phyloP scores from a whole-genome alignment of 2,329 filamentous ascomycete species.

The Talaromyces sp. region DNA sequence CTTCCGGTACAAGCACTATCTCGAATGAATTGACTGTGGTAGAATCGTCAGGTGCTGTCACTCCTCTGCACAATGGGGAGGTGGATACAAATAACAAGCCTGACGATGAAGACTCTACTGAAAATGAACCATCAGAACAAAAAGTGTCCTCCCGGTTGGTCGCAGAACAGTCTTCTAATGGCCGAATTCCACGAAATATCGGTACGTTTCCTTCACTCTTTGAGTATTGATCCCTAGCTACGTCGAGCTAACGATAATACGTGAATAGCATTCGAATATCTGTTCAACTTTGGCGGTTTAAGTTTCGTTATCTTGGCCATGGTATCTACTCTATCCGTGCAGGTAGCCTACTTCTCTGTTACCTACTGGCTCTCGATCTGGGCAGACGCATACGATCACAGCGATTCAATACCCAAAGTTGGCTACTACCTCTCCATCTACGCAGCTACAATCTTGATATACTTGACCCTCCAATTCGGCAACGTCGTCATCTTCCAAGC shows the following conservation, averaged over 20 bases:
- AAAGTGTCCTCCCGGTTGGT: constrained; percentile 20
- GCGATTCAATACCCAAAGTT: constrained; percentile 21
- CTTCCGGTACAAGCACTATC: constrained; percentile 13
- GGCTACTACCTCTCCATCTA: constrained; percentile 57
- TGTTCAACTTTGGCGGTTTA: constrained; percentile 29
- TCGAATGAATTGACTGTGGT: constrained; percentile 5
- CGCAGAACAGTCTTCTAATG: constrained; percentile 28
- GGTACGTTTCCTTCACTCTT: constrained; percentile 30
- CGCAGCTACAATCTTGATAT: constrained; percentile 45
- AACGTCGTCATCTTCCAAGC: constrained; percentile 49
- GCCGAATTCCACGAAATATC: constrained; percentile 28
- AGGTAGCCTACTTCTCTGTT: constrained; percentile 30
- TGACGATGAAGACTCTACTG: neutral
- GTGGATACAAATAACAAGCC: neutral
- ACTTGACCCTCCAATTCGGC: constrained; percentile 27
- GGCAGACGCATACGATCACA: constrained; percentile 27
- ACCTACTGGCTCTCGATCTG: constrained; percentile 35
- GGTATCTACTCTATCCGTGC: constrained; percentile 25
- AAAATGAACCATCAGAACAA: constrained; percentile 8
- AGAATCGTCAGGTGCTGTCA: constrained; percentile 6
- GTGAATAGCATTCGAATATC: constrained; percentile 25
- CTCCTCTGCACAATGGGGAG: neutral
- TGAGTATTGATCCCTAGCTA: neutral
- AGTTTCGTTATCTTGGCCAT: constrained; percentile 26
- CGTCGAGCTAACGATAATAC: neutral